Percentiles rank a stretch among this genome's conserved stretches.
Evolutionary conservation across 257 asterid species (phyloP).

Genomic region (Misopates orontium): DNA sequence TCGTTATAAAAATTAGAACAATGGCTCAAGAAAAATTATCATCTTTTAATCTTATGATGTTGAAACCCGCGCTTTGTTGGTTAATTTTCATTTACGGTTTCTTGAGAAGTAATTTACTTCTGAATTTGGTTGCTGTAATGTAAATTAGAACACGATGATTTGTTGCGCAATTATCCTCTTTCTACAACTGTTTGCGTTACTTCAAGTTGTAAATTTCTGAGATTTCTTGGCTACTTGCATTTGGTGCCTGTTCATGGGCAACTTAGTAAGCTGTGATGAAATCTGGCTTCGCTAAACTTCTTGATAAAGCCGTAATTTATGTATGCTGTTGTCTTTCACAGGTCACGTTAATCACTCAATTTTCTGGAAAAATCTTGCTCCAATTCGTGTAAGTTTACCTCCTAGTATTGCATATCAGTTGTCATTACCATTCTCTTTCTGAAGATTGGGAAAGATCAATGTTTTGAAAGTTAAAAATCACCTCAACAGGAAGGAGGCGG

Average conservation of each 20-base stretch:
- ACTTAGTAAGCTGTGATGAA: neutral
- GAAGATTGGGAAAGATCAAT: neutral
- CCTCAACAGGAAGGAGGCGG: conserved; percentile 78
- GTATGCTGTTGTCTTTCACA: conserved; percentile 33
- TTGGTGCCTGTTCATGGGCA: conserved; percentile 17
- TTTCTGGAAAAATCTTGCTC: conserved; percentile 93
- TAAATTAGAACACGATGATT: neutral
- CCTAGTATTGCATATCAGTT: neutral
- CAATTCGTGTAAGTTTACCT: conserved; percentile 54
- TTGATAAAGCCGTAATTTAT: neutral
- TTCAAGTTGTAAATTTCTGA: neutral
- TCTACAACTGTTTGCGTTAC: neutral
- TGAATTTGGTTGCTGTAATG: neutral
- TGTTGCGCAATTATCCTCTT: neutral
- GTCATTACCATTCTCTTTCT: neutral
- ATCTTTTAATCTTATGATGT: too few species aligned
- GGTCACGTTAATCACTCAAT: conserved; percentile 93
- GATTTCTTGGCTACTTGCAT: neutral
- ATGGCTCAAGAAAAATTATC: too few species aligned
- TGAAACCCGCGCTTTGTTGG: neutral
- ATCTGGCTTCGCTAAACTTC: conserved; percentile 3
- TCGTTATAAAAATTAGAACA: too few species aligned
- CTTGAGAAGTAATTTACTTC: too few species aligned
- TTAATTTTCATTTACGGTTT: too few species aligned
- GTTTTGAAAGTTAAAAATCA: conserved; percentile 15